Evolutionary conservation across 495 filamentous ascomycete species (phyloP).

Genomic region (Talaromyces proteolyticus): DNA sequence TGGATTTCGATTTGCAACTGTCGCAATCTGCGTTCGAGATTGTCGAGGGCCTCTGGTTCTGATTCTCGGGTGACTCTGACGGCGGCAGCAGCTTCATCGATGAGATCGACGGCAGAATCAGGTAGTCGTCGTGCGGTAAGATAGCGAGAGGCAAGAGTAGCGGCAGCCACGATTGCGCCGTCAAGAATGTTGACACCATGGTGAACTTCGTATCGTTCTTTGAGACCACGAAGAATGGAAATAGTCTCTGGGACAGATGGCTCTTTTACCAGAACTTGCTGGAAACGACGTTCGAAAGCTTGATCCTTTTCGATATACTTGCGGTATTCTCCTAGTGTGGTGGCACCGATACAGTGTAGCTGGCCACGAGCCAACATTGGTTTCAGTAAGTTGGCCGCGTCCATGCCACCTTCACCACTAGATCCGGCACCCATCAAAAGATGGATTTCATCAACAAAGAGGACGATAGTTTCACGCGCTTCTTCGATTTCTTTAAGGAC

Average conservation of each 20-base stretch:
- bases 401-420: constrained; percentile 95
- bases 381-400: constrained; percentile 95
- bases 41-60: constrained; percentile 91
- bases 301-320: constrained; percentile 99
- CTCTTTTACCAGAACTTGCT: constrained; percentile 95
- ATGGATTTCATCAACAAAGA: constrained; percentile 98
- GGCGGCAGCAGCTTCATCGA: constrained; percentile 93
- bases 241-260: constrained; percentile 83
- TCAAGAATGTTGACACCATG: constrained; percentile 96
- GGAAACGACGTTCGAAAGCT: constrained; percentile 96
- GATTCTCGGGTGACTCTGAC: constrained; percentile 93
- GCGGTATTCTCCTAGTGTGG: constrained; percentile 88
- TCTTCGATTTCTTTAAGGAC: constrained; percentile 95
- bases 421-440: constrained; percentile 95
- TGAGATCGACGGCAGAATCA: constrained; percentile 92
- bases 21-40: constrained; percentile 76
- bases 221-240: constrained; percentile 93
- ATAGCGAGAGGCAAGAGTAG: constrained; percentile 84
- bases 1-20: constrained; percentile 97
- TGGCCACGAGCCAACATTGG: constrained; percentile 95
- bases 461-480: constrained; percentile 92
- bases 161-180: constrained; percentile 84
- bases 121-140: constrained; percentile 85
- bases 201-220: constrained; percentile 96
- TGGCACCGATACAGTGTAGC: constrained; percentile 96